Evolutionary conservation across 768 basidiomycete species (phyloP).

Genomic region (Podaxis mareebaensis): DNA sequence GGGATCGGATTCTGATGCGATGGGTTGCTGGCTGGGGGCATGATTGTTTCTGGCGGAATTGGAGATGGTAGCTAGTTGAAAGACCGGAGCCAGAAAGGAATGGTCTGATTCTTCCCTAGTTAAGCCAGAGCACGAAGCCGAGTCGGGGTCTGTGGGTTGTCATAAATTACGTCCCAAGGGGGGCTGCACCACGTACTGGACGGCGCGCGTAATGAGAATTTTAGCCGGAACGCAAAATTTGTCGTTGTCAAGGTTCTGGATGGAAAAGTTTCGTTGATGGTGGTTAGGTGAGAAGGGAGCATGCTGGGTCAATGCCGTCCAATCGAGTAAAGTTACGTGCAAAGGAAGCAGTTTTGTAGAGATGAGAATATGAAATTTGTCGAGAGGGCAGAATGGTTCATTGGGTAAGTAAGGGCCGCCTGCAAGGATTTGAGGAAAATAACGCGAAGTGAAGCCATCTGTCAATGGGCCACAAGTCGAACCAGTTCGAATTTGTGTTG

Average conservation of each 20-base stretch:
- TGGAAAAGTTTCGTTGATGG: background rate
- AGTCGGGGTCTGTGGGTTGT: background rate
- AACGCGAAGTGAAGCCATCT: background rate
- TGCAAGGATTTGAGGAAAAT: background rate
- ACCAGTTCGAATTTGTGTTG: conserved; percentile 10
- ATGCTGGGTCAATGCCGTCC: background rate
- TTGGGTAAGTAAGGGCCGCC: background rate
- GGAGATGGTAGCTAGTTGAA: background rate
- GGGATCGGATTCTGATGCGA: background rate
- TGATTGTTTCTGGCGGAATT: background rate
- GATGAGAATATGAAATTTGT: background rate
- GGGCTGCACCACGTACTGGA: background rate
- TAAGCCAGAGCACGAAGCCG: background rate
- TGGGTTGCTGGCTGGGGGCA: background rate
- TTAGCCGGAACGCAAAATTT: background rate
- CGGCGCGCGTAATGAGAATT: background rate
- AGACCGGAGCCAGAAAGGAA: background rate
- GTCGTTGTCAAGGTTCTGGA: background rate
- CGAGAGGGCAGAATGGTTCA: background rate
- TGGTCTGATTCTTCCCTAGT: background rate
- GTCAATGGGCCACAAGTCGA: conserved; percentile 8
- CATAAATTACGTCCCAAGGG: background rate
- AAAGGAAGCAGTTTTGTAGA: background rate
- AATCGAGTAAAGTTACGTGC: conserved; percentile 6
- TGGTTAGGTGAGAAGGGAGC: background rate